phyloP scores from a whole-genome alignment of 2,329 filamentous ascomycete species.

The Zarea fungicola region DNA sequence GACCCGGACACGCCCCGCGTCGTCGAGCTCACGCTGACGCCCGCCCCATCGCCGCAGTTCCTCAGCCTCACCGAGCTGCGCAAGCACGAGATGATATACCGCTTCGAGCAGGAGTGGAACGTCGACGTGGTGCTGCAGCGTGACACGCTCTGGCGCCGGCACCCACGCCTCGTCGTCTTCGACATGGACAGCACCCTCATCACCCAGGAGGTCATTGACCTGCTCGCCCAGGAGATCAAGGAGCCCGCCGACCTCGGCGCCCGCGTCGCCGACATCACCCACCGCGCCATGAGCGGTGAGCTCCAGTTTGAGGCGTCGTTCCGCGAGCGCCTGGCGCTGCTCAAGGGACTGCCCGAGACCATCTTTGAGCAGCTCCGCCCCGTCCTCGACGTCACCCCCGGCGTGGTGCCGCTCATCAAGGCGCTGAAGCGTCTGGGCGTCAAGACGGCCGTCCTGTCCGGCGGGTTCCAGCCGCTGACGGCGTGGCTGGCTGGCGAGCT shows the following conservation, averaged over 20 bases:
- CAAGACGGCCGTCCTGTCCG: conserved; percentile 85
- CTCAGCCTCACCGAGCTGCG: conserved; percentile 64
- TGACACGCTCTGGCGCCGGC: conserved; percentile 67
- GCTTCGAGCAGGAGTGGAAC: conserved; percentile 85
- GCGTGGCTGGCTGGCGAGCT: conserved; percentile 77
- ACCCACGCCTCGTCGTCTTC: conserved; percentile 87
- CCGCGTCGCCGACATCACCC: conserved; percentile 82
- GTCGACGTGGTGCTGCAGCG: conserved; percentile 75
- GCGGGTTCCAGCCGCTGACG: conserved; percentile 86
- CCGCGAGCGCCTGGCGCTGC: conserved; percentile 70
- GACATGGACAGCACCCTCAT: conserved; percentile 99
- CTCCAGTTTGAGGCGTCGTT: conserved; percentile 85
- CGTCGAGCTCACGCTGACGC: conserved; percentile 60
- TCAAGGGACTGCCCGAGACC: conserved; percentile 72
- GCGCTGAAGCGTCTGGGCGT: conserved; percentile 74
- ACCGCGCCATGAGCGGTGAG: conserved; percentile 92
- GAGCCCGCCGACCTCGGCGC: conserved; percentile 67
- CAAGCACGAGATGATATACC: conserved; percentile 75
- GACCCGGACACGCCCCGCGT: conserved; percentile 54
- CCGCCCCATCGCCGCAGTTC: conserved; percentile 57
- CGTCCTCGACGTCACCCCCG: conserved; percentile 74
- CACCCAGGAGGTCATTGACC: conserved; percentile 94
- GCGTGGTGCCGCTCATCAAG: conserved; percentile 67
- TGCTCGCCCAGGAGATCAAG: conserved; percentile 75
- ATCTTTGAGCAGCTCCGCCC: conserved; percentile 75